Evolutionary conservation across 805 yeast genomes (phyloP).

Genomic region (Yueomyces sinensis): DNA sequence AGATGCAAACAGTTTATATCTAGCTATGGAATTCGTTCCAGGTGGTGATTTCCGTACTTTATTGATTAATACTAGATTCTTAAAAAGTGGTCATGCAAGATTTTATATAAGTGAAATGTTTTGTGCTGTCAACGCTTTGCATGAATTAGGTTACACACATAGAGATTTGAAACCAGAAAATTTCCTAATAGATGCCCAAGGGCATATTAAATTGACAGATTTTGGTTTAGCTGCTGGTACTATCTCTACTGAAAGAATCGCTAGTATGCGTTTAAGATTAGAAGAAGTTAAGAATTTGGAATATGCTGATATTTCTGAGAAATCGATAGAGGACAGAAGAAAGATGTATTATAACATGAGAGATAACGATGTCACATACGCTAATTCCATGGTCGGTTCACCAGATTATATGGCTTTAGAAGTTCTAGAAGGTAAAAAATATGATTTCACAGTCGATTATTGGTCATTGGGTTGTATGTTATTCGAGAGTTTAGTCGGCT

Average conservation of each 20-base stretch:
- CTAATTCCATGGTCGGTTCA: constrained; percentile 92
- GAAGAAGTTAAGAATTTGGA: constrained; percentile 67
- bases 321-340: constrained; percentile 79
- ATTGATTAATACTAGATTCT: constrained; percentile 81
- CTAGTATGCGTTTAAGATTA: constrained; percentile 67
- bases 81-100: constrained; percentile 90
- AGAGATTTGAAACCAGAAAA: constrained; percentile 94
- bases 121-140: constrained; percentile 84
- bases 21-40: constrained; percentile 99
- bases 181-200: constrained; percentile 62
- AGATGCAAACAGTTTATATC: constrained; percentile 74
- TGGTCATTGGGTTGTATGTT: constrained; percentile 98
- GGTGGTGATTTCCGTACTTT: constrained; percentile 94
- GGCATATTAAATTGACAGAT: constrained; percentile 72
- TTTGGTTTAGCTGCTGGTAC: constrained; percentile 97
- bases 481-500: constrained; percentile 91
- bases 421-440: constrained; percentile 84
- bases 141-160: constrained; percentile 90
- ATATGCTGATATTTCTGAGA: constrained; percentile 46
- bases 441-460: constrained; percentile 93
- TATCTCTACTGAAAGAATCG: constrained; percentile 83
- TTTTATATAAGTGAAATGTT: constrained; percentile 96
- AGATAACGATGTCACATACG: constrained; percentile 65
- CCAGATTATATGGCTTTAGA: constrained; percentile 99
- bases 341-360: constrained; percentile 68